Evolutionary conservation across 1,284 basidiomycete species (phyloP).

Genomic region (Boletus semigastroideus): DNA sequence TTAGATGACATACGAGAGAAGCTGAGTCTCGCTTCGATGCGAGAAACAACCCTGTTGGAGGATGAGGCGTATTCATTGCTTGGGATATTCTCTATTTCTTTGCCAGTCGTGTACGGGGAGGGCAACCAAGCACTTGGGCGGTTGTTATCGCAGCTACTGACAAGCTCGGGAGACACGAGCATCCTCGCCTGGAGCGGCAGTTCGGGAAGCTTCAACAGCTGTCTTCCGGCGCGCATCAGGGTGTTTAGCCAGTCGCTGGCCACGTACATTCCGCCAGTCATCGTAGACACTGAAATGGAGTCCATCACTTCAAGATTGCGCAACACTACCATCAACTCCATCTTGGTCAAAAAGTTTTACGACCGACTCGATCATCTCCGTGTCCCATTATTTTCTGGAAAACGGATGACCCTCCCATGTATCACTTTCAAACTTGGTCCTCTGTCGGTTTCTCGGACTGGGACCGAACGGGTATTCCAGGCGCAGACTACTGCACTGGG

Average conservation of each 20-base stretch:
- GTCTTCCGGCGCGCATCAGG: not conserved
- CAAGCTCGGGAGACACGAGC: too few relatives aligned
- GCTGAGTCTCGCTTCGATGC: too few relatives aligned
- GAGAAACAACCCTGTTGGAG: too few relatives aligned
- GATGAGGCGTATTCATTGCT: too few relatives aligned
- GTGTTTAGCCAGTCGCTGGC: not conserved
- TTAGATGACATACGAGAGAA: too few relatives aligned
- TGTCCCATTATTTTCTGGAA: not conserved
- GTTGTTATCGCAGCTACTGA: too few relatives aligned
- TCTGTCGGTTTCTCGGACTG: not conserved
- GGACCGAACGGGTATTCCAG: not conserved
- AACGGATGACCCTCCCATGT: not conserved
- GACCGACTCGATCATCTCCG: not conserved
- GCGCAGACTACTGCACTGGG: not conserved
- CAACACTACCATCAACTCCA: not conserved
- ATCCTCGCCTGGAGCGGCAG: too few relatives aligned
- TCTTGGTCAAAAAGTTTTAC: not conserved
- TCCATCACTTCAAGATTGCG: not conserved
- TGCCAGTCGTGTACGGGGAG: too few relatives aligned
- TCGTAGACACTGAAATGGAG: too few relatives aligned
- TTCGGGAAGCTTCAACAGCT: too few relatives aligned
- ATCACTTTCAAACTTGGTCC: not conserved
- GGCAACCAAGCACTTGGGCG: too few relatives aligned
- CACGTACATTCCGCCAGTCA: not conserved
- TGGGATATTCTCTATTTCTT: too few relatives aligned